phyloP scores from a whole-genome alignment of 2,329 filamentous ascomycete species.

The Fusarium keratoplasticum region DNA sequence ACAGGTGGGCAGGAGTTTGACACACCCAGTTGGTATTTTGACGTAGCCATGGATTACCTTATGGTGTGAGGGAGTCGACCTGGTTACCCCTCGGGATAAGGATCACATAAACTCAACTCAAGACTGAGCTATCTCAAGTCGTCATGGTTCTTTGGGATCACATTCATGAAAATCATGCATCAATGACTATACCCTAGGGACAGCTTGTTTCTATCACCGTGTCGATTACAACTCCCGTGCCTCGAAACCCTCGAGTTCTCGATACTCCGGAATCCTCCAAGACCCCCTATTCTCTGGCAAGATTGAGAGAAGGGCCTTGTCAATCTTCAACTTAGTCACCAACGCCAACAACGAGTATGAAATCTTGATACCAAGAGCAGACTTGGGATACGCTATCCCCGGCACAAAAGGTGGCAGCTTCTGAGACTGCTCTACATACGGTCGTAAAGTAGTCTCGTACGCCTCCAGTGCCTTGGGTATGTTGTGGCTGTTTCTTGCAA shows the following conservation, averaged over 20 bases:
- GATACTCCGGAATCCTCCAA: conserved; percentile 29
- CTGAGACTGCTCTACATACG: conserved; percentile 54
- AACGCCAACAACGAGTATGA: conserved; percentile 28
- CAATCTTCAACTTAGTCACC: conserved; percentile 25
- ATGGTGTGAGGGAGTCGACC: too few relatives aligned
- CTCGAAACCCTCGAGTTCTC: background rate
- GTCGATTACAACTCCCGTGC: background rate
- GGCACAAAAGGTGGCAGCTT: conserved; percentile 46
- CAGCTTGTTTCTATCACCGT: background rate
- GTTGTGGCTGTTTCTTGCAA: conserved; percentile 43
- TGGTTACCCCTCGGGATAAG: background rate
- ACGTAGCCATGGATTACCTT: background rate
- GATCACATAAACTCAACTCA: background rate
- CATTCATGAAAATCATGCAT: background rate
- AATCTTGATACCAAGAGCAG: conserved; percentile 42
- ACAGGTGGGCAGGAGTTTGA: background rate
- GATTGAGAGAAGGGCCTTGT: conserved; percentile 22
- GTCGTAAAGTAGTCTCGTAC: conserved; percentile 57
- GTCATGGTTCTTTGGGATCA: background rate
- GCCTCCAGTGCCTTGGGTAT: conserved; percentile 46
- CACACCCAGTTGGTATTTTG: background rate
- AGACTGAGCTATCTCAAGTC: background rate
- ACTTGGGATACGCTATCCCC: conserved; percentile 42
- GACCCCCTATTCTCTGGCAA: conserved; percentile 18
- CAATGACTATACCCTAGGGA: background rate